phyloP scores from a whole-genome alignment of 192 early-diverging fungal genomes.

The Backusella circina region DNA sequence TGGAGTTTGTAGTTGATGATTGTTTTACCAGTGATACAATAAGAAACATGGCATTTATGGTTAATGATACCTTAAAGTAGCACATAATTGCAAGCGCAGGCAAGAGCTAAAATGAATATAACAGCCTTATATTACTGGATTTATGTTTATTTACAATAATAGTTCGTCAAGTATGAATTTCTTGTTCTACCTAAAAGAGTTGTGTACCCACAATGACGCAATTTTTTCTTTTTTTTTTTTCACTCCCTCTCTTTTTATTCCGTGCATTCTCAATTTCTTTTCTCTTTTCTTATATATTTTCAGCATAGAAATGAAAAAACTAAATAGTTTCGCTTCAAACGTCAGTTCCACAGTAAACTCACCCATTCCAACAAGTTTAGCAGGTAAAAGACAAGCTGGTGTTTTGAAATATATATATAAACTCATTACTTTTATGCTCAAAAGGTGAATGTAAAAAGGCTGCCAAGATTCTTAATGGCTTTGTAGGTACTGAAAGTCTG shows the following conservation, averaged over 20 bases:
- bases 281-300: neutral
- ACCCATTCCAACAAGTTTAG: constrained; percentile 7
- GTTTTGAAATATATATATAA: neutral
- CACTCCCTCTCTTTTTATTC: neutral
- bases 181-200: no score
- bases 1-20: no score
- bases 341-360: neutral
- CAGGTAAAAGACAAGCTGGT: neutral
- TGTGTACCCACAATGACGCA: neutral
- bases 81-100: no score
- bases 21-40: no score
- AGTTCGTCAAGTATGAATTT: no score
- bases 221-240: neutral
- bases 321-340: neutral
- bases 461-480: constrained; percentile 24
- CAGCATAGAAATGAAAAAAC: neutral
- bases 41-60: no score
- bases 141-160: no score
- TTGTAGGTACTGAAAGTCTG: constrained; percentile 14
- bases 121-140: no score
- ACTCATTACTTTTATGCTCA: neutral
- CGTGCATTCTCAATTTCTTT: neutral
- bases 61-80: no score
- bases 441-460: constrained; percentile 33
- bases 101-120: no score